phyloP scores from a whole-genome alignment of 2,329 filamentous ascomycete species.

The Ophiosphaerella narmari region DNA sequence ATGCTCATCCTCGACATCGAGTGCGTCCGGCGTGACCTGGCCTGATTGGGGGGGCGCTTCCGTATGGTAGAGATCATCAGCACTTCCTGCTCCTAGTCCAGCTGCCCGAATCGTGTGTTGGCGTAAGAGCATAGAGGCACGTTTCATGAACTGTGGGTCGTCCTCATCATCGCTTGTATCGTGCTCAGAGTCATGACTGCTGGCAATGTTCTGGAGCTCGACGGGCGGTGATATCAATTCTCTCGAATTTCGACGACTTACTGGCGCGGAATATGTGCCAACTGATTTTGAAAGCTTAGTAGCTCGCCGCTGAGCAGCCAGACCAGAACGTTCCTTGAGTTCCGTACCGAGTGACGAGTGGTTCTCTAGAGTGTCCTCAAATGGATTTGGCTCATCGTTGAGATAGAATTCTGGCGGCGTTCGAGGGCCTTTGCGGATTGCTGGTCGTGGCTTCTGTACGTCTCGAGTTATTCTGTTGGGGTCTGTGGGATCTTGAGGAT shows the following conservation, averaged over 20 bases:
- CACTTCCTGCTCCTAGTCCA: constrained; percentile 17
- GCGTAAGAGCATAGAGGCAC: constrained; percentile 48
- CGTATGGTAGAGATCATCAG: constrained; percentile 40
- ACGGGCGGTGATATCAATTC: constrained; percentile 32
- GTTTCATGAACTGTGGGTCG: constrained; percentile 43
- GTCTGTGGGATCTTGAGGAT: constrained; percentile 23
- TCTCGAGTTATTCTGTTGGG: constrained; percentile 17
- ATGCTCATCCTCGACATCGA: constrained; percentile 64
- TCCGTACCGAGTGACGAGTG: constrained; percentile 15
- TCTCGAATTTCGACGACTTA: constrained; percentile 42
- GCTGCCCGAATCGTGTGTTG: constrained; percentile 34
- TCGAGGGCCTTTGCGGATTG: constrained; percentile 40
- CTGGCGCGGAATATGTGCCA: constrained; percentile 42
- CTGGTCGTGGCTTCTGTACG: constrained; percentile 43
- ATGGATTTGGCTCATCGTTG: constrained; percentile 41
- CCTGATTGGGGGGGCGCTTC: constrained; percentile 48
- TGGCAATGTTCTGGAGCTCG: constrained; percentile 21
- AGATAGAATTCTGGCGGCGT: constrained; percentile 41
- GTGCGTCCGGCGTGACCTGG: constrained; percentile 54
- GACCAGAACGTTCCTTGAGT: constrained; percentile 39
- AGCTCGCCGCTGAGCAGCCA: constrained; percentile 42
- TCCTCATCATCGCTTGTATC: constrained; percentile 35
- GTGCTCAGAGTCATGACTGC: constrained; percentile 21
- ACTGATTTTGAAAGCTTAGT: constrained; percentile 41
- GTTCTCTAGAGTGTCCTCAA: constrained; percentile 27